Percentiles rank a stretch among this genome's conserved stretches.
Conservation (phyloP, 257 asterid species). For the Prunella vulgaris region DNA sequence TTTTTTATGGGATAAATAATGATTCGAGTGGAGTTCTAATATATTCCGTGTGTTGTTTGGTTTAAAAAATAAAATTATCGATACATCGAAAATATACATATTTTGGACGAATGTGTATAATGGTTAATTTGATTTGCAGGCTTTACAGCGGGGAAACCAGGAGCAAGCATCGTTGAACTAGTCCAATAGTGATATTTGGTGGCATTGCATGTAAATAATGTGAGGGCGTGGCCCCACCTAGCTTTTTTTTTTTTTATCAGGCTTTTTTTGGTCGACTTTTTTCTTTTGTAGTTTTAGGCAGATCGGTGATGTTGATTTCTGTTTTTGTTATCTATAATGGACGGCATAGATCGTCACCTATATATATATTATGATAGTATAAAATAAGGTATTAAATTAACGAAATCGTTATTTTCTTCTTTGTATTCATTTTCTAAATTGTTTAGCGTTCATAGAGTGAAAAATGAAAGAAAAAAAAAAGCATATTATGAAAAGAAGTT, state of each 20-base stretch:
- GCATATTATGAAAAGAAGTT: no score
- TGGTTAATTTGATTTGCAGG: constrained; percentile 52
- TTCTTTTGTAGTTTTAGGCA: background rate
- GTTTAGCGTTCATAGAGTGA: background rate
- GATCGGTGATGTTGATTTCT: background rate
- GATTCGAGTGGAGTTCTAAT: no score
- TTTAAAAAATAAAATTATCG: no score
- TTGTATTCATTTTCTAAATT: no score
- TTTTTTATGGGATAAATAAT: no score
- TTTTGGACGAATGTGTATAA: no score
- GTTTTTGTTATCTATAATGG: constrained; percentile 7
- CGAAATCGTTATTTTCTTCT: background rate
- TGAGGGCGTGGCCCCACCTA: background rate
- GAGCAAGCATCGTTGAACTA: constrained; percentile 65
- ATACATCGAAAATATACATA: no score
- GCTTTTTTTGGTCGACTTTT: background rate
- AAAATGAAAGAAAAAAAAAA: no score
- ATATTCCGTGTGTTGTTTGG: no score
- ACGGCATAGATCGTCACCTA: constrained; percentile 14
- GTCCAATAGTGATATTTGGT: background rate
- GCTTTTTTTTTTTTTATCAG: background rate
- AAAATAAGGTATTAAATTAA: constrained; percentile 14
- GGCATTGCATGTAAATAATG: constrained; percentile 33
- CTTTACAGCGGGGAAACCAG: constrained; percentile 83
- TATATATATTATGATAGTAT: background rate